A percentile compares a stretch with the other conserved stretches of the same genome.
phyloP scores from a whole-genome alignment of 768 basidiomycete species.

The Termitomyces sp. region DNA sequence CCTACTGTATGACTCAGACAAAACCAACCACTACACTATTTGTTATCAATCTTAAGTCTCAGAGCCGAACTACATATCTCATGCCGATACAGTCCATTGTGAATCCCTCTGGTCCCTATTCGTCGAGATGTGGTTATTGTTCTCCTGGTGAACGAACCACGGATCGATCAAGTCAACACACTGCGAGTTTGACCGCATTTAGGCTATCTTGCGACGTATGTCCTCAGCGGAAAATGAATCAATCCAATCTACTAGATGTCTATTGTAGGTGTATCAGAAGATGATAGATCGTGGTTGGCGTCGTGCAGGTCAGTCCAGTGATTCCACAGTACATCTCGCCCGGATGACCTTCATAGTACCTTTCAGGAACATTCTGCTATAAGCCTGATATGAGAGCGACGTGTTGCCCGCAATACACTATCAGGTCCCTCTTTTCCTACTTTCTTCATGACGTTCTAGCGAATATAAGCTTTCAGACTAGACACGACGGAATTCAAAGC shows the following conservation, averaged over 20 bases:
- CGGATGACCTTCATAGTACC: neutral
- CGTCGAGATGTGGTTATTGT: constrained; percentile 66
- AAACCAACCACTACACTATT: no score
- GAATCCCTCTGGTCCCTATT: constrained; percentile 24
- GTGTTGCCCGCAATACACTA: constrained; percentile 95
- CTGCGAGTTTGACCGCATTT: constrained; percentile 42
- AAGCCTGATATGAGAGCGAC: constrained; percentile 77
- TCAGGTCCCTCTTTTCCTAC: constrained; percentile 46
- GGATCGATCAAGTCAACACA: constrained; percentile 35
- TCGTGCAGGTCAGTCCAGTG: constrained; percentile 48
- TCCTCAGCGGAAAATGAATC: neutral
- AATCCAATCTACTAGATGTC: neutral
- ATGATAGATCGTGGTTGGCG: constrained; percentile 89
- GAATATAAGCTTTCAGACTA: constrained; percentile 36
- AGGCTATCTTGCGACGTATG: constrained; percentile 40
- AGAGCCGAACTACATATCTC: neutral
- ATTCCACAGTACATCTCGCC: neutral
- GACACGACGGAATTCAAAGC: constrained; percentile 63
- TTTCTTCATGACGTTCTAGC: constrained; percentile 1
- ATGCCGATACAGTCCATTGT: constrained; percentile 27
- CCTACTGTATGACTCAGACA: no score
- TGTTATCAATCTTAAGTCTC: no score
- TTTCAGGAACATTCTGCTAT: constrained; percentile 67
- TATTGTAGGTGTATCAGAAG: constrained; percentile 60
- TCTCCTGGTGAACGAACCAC: constrained; percentile 43